Evolutionary conservation across 139 green algal species (phyloP), one percentile per base, ranked within the genome.

Genomic region (Chlorella sp.): DNA sequence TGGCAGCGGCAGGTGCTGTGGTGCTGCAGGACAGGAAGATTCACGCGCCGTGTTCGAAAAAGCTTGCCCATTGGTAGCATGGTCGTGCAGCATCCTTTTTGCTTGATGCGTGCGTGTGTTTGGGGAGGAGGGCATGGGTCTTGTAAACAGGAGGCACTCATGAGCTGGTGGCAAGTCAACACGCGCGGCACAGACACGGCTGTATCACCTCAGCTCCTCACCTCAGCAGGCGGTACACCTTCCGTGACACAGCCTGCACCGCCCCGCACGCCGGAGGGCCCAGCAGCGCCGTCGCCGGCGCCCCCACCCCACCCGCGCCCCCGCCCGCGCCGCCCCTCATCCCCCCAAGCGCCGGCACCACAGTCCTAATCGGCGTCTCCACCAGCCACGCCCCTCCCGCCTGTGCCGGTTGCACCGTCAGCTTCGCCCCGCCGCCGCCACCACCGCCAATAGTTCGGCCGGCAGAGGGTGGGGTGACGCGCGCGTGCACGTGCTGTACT

Each of bases 181-280:
- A n/a, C n/a, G n/a, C n/a, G n/a, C n/a, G n/a, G n/a, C n/a, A n/a
- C n/a, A n/a, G n/a, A n/a, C n/a, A n/a, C n/a, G n/a, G n/a, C n/a
- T n/a, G n/a, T n/a, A n/a, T 36, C 36, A 29, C 4, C 31, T 6
- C 2, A 31, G 31, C 4, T 1, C 29, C 72, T 2, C 29, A 80
- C 72, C 82, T 75, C 32, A 94, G 83, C 49, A 90, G 82, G 42
- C 88, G 78, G 82, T 89, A 95, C 62, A 95, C 59, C 49, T 88
- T 87, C 1, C 82, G 74, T 4, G 76, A 77, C 49, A 90, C 68
- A 0, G 83, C 86, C 77, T 95, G 89, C 51, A 86, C 75, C 2
- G 74, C 74, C 2, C 75, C 60, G 1, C 55, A 67, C 32, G 70
- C 78, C 0, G 73, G 22, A 1, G 73, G 72, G 34, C 55, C 69